Evolutionary conservation across 192 early-diverging fungal species (phyloP), one percentile per base, ranked within the genome.

Genomic region (Umbelopsis sp.): DNA sequence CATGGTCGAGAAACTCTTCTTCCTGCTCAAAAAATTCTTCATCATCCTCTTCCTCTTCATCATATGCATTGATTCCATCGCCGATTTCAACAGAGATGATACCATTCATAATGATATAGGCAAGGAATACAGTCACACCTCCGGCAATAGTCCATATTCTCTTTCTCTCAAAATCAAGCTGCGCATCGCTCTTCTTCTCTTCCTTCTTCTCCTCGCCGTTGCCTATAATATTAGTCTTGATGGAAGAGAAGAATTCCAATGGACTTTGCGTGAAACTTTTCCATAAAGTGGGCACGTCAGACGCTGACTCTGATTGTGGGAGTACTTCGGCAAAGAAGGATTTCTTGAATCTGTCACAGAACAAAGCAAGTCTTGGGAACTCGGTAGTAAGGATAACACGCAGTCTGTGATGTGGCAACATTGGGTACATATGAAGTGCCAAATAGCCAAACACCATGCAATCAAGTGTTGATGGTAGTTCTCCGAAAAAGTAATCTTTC

Each of bases 381-480:
- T 92, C 87, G 48, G 80, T 85, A 15, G 72, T 85, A 1, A 92
- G 80, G 33, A 92, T 90, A 66, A 82, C 79, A 64, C 87, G 89
- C 30, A 94, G 82, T 11, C 75, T 80, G n/a, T 85, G 85, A 51
- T 89, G 83, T 15, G 91, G 86, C 35, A 97, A 82, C 22, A 91
- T 81, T n/a, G 94, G 88, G 46, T 88, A 89, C 49, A 87, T 58
- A 27, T 94, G 88, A 49, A 93, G 75, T n/a, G 93, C 83, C 23
- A 98, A 81, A 73, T 96, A 89, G 16, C 91, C 93, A 77, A 90
- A 98, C 12, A 85, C 91, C 41, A 95, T 81, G 11, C 90, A 88
- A 75, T 98, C 96, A 9, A 97, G 78, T 15, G 90, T 86, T 12
- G 88, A 87, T 3, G 93, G 88, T 12, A 70, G 78, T 49, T 87